Base-by-base conservation (phyloP, 176 grass and related monocot genomes). In the Puya raimondii region DNA sequence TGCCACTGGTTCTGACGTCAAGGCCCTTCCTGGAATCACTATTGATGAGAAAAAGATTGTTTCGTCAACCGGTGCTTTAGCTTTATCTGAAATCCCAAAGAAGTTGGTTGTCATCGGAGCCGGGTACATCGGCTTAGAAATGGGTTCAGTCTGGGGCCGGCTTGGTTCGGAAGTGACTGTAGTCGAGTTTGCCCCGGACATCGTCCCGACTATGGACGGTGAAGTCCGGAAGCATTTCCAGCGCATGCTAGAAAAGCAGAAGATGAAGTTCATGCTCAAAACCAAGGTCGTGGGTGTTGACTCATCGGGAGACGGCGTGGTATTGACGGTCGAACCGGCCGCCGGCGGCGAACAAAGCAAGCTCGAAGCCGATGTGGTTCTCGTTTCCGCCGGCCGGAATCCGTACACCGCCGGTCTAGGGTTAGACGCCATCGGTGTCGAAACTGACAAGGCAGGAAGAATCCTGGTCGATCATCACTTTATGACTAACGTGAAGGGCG, bases 21-120 rank as follows among this genome's bases (percentile, higher is more conserved):
- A 93, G 84, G 84, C 89, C 16, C 81, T 99, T 63, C 89, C 94
- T 80, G 94, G 94, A 79, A 71, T 99, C 52, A 81, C 84, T 50
- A 99, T 99, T 80, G 94, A 99, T 23, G 94, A 99, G 80, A 84
- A 99, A 70, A 99, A 93, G 71, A 86, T 99, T 81, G 94, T 99
- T 79, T 99, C 94, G 69, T 99, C 94, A 53, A 99, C 94, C 49
- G 94, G 94, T 21, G 94, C 94, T 42, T 81, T 99, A 29, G 77
- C 77, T 70, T 77, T 99, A 68, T 78, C 84, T 23, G 80, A 85
- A 56, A 71, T 99, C 70, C 94, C 94, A 8, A 99, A 99, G 78
- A 92, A 89, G 79, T 48, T 99, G 66, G 94, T 99, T 69, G 94
- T 99, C 49, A 93, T 99, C 11, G 94, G 94, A 70, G 94, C 90